Conservation (phyloP, 2,329 filamentous ascomycete genomes). For the Ceratocystis alfenasii region DNA sequence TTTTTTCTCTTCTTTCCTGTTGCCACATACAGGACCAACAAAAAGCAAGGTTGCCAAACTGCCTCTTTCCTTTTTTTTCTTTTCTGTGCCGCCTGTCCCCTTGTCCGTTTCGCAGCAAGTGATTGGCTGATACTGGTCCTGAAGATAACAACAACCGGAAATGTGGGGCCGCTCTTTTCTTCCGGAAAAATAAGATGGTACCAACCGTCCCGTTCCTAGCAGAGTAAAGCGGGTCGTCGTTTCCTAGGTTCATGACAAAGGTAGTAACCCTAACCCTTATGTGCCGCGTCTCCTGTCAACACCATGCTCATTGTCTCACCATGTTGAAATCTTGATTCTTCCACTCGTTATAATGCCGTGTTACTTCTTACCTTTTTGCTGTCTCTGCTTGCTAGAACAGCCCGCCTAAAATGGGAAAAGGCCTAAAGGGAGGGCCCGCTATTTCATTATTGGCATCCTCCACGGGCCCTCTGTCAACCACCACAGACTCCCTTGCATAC, state of each 20-base stretch:
- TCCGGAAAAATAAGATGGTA: neutral
- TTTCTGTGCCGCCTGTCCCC: neutral
- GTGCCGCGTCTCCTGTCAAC: no score
- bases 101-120: neutral
- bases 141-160: neutral
- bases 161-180: slow-evolving; percentile 2
- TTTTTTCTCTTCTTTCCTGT: neutral
- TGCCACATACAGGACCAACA: neutral
- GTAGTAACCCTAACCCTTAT: neutral
- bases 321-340: no score
- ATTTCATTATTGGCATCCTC: neutral
- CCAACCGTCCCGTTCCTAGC: no score
- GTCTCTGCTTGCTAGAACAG: neutral
- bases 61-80: neutral
- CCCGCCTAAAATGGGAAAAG: neutral
- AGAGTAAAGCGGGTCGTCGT: no score
- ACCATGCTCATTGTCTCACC: no score
- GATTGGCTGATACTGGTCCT: neutral
- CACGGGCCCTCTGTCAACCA: neutral
- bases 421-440: neutral
- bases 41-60: neutral
- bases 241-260: no score
- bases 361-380: neutral
- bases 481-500: neutral
- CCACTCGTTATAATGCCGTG: no score